These are phyloP conservation scores for Rhynchosporium graminicola DNA, from an alignment of 2,329 filamentous ascomycete species.

Conservation along the genomic window DNA sequence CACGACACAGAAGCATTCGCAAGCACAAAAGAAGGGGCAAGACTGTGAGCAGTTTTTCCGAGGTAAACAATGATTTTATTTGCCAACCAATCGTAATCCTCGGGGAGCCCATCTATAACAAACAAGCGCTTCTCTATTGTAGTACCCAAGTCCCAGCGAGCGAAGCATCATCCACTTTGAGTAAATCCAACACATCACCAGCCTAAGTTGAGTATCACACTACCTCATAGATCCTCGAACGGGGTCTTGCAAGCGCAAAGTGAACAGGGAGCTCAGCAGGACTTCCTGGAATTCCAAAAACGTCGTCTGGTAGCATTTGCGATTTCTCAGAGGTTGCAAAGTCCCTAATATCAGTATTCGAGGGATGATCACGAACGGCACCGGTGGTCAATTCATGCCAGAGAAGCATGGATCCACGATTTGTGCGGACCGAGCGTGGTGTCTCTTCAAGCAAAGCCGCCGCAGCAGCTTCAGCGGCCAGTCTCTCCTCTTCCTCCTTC, in stretches of 20 bases:
- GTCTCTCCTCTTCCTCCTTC: background rate
- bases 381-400: background rate
- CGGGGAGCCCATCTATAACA: background rate
- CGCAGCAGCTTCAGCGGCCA: background rate
- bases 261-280: conserved; percentile 1
- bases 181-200: background rate
- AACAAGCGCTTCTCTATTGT: background rate
- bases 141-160: background rate
- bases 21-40: background rate
- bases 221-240: background rate
- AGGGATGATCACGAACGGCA: background rate
- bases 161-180: background rate
- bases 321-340: background rate
- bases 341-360: background rate
- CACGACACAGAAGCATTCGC: too few species aligned
- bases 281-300: background rate
- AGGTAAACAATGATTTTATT: too few species aligned
- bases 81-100: background rate
- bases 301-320: background rate
- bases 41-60: background rate
- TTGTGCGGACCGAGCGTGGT: background rate
- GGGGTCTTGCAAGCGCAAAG: background rate
- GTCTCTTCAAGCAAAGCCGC: too few species aligned
- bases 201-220: background rate
- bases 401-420: background rate